A percentile compares a stretch with the other conserved stretches of the same genome.
These are phyloP conservation scores for Aspergillus glaucus DNA, from an alignment of 2,329 filamentous ascomycete species.

Conservation along the genomic window DNA sequence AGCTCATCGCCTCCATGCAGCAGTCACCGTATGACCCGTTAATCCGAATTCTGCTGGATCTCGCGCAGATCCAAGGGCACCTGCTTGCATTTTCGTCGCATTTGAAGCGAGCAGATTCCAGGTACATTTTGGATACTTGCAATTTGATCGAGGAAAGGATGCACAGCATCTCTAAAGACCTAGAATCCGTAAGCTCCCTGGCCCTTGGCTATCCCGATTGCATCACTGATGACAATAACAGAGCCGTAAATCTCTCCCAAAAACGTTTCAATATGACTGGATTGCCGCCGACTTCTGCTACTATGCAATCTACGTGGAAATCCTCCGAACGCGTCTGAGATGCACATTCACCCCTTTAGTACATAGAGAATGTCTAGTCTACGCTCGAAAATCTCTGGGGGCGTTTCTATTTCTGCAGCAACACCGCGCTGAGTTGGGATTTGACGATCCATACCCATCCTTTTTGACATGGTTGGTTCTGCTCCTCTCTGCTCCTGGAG, in stretches of 20 bases:
- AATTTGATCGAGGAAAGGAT: slow-evolving; percentile 13
- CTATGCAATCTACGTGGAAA: slow-evolving; percentile 20
- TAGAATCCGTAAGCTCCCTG: slow-evolving; percentile 12
- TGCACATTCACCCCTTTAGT: slow-evolving; percentile 12
- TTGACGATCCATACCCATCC: slow-evolving; percentile 10
- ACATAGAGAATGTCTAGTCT: slow-evolving; percentile 17
- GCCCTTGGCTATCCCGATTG: background rate
- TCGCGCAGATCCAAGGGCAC: slow-evolving; percentile 8
- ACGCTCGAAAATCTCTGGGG: slow-evolving; percentile 11
- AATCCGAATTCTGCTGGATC: slow-evolving; percentile 7
- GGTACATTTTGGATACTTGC: slow-evolving; percentile 5
- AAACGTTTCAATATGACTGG: slow-evolving; percentile 13
- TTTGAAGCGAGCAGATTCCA: background rate
- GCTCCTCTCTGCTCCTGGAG: background rate
- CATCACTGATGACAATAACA: background rate
- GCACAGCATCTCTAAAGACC: slow-evolving; percentile 10
- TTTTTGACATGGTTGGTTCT: slow-evolving; percentile 3
- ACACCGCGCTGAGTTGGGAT: slow-evolving; percentile 4
- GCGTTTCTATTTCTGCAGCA: slow-evolving; percentile 11
- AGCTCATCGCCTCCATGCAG: background rate
- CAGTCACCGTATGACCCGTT: slow-evolving; percentile 6
- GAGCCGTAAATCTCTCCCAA: slow-evolving; percentile 7
- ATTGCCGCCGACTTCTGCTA: slow-evolving; percentile 18
- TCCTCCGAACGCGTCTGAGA: slow-evolving; percentile 18
- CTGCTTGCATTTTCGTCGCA: slow-evolving; percentile 2